Evolutionary conservation across 768 basidiomycete species (phyloP), one percentile per base, ranked within the genome.

Genomic region (Phylloporus scabripes): DNA sequence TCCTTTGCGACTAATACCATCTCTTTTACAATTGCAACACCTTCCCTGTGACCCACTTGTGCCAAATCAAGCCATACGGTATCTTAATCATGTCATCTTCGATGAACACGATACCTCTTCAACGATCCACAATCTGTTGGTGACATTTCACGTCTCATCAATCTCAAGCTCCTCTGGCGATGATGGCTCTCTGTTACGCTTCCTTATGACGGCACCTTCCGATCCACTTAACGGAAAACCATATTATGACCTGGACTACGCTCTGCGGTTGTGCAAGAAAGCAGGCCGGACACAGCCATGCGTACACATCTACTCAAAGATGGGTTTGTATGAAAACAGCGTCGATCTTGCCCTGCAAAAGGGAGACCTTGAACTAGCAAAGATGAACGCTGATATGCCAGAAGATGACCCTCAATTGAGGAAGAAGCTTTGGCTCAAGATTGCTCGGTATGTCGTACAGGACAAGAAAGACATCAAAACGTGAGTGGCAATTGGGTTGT

Each of bases 381-480:
- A 91, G 71, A 80, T 86, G 56, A 94, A 96, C 58, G 96, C 96
- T 3, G 92, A 99, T 63, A 86, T 86, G 78, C 92, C 92, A 7
- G 91, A 90, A 57, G 92, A 92, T 51, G 94, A 98, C 60, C 81
- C 81, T 45, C 79, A 80, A 29, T 62, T 97, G 54, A 73, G 90
- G 52, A 98, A 95, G 74, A 93, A 92, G 67, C 72, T 99, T 45
- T 99, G 96, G 96, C 73, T 99, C 46, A 98, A 97, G 73, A 92
- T 98, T 57, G 96, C 96, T n/a, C 87, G 87, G 54, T 94, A 94
- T 69, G 94, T 98, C 37, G 94, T 99, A 12, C 92, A 95, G 61
- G 92, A 97, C 70, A 91, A 96, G 75, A 87, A 93, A 62, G 96
- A 98, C 57, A 95, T 99, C 68, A 95, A 96, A 74, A 83, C 91